Base-by-base conservation (phyloP, 2,329 filamentous ascomycete species). In the Colletotrichum camelliae region DNA sequence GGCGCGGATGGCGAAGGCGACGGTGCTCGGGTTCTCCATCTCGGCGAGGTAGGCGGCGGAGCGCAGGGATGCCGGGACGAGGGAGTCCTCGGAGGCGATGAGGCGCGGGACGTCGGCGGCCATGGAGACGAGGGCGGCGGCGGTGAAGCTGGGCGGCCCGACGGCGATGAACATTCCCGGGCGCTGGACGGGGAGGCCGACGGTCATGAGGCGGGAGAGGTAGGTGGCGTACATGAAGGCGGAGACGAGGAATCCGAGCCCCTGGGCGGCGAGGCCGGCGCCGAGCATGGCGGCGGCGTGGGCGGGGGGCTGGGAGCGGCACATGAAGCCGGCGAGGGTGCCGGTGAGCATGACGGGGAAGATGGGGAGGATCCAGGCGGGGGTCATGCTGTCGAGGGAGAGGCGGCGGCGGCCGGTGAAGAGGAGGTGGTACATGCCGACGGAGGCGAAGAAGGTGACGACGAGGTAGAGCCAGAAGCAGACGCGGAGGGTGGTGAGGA, bases 141-240 rank as follows among this genome's bases (percentile, higher is more conserved):
- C 83, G 31, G 88, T 85, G 68, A 91, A 83, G 61, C 84, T 84
- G 1, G 91, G 90, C 9, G 91, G 91, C 0, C 91, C 91, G 48
- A 93, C 91, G 61, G 90, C 89, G 79, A 93, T 92, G 83, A 93
- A 93, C 88, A 93, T 91, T 6, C 88, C 91, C 0, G 91, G 90
- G 64, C 91, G 84, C 72, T 89, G 88, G 73, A 88, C 87, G 4
- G 91, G 91, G 10, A 93, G 85, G 2, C 91, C 84, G 24, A 86
- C 86, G 68, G 88, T 86, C 86, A 93, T 90, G 21, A 93, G 84
- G 1, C 91, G 86, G n/a, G 87, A 88, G 67, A 93, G 85, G 80
- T 91, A 93, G 74, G 89, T 88, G 2, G 90, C 86, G 80, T 92
- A 92, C 87, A 93, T 90, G 81, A 92, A 87, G 55, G 89, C 86